Evolutionary conservation across 257 asterid species (phyloP).

Genomic region (Nicotiana tabacum): DNA sequence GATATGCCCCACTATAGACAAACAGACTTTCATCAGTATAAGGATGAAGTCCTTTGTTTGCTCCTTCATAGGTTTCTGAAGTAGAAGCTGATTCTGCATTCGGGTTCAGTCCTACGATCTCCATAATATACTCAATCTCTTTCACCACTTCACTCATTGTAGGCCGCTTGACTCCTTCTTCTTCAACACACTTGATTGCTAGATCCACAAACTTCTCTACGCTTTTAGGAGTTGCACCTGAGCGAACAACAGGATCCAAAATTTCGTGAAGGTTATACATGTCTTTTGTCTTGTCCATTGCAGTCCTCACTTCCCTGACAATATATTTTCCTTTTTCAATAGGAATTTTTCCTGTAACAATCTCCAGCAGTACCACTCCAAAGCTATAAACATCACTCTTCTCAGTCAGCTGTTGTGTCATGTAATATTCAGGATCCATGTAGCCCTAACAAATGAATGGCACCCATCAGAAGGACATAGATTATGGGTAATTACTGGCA

Average conservation of each 20-base stretch:
- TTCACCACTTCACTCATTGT: conserved; percentile 79
- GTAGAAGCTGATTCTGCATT: conserved; percentile 69
- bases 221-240: conserved; percentile 40
- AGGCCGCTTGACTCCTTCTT: conserved; percentile 51
- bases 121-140: conserved; percentile 75
- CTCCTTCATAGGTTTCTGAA: conserved; percentile 60
- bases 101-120: conserved; percentile 68
- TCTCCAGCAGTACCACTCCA: conserved; percentile 66
- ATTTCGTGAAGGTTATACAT: conserved; percentile 56
- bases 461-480: background rate
- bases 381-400: conserved; percentile 93
- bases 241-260: conserved; percentile 63
- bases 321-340: conserved; percentile 72
- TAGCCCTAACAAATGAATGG: conserved; percentile 57
- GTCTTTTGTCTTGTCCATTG: conserved; percentile 54
- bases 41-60: conserved; percentile 52
- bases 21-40: conserved; percentile 67
- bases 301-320: conserved; percentile 58
- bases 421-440: conserved; percentile 95
- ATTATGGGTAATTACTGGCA: background rate
- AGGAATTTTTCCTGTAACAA: conserved; percentile 62
- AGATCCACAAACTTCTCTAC: conserved; percentile 65
- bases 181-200: conserved; percentile 65
- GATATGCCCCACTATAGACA: conserved; percentile 44
- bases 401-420: conserved; percentile 77